These are phyloP conservation scores for Brassica nigra DNA, from an alignment of 345 rosid genomes.

Conservation along the genomic window DNA sequence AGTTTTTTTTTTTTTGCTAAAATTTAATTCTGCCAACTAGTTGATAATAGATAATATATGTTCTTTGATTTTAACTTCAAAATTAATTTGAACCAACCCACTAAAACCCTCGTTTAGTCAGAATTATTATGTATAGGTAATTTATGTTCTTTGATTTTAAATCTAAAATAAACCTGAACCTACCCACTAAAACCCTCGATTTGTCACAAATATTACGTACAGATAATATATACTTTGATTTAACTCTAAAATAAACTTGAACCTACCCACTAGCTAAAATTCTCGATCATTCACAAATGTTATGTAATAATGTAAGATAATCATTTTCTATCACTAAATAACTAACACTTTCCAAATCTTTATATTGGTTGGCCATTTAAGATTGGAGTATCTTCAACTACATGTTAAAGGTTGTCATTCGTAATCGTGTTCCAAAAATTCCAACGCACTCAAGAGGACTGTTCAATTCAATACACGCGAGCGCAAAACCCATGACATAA, in stretches of 20 bases:
- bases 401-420: constrained; percentile 20
- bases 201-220: not conserved
- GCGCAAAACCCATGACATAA: constrained; percentile 18
- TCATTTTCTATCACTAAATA: not conserved
- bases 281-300: not conserved
- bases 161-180: not conserved
- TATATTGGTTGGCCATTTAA: not conserved
- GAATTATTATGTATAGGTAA: not conserved
- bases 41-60: not conserved
- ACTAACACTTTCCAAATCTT: not conserved
- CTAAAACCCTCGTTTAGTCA: not conserved
- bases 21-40: not conserved
- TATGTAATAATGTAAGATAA: not conserved
- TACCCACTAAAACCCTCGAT: not conserved
- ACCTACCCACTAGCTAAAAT: not conserved
- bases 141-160: not conserved
- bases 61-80: not conserved
- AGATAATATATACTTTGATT: not conserved
- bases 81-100: not conserved
- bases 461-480: constrained; percentile 26
- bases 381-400: not conserved
- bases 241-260: not conserved
- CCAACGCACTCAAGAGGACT: not conserved
- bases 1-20: too few relatives aligned
- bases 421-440: constrained; percentile 7